Base-by-base conservation (phyloP, 2,329 filamentous ascomycete genomes). In the Colletotrichum magnum region DNA sequence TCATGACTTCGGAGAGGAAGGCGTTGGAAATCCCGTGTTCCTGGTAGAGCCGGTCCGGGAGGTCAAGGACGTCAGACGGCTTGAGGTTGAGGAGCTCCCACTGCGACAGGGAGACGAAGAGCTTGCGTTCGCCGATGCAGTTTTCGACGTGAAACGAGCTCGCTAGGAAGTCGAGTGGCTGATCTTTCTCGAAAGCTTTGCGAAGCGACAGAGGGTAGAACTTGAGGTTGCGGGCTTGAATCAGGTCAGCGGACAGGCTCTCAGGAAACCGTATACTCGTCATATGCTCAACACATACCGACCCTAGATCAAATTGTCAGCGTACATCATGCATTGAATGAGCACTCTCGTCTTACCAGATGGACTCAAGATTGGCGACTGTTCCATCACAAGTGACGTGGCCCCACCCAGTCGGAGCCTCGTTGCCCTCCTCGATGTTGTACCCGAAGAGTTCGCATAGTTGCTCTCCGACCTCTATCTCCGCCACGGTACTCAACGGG, bases 51-150 rank as follows among this genome's bases (percentile, higher is more conserved):
- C 74, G 72, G n/a, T 81, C 75, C 0, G 82, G 79, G 0, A 86
- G 74, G 39, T 83, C 81, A 0, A 85, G 77, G 15, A 85, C 74
- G 0, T 75, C 77, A 1, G 78, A 74, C 0, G 80, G 73, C 28
- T 75, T 79, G 4, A 86, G 75, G 56, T 86, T 86, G 4, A 86
- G 75, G 15, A 86, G 72, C 51, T 85, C 83, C 83, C 83, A 85
- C 0, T 73, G 75, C 0, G 73, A 70, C 6, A 85, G 73, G 0
- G 80, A 68, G 16, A 73, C 75, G 74, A 84, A 83, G 0, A 79
- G 71, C 68, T 79, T 82, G 58, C 50, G 79, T 64, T 64, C 1
- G 48, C 71, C 51, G 77, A 79, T 12, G 78, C 81, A 60, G 71
- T 15, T 62, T 39, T 62, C 50, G 13, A 62, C 59, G 7, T 54